Base-by-base conservation (phyloP, 169 alveolate species). In the Theileria sp. region DNA sequence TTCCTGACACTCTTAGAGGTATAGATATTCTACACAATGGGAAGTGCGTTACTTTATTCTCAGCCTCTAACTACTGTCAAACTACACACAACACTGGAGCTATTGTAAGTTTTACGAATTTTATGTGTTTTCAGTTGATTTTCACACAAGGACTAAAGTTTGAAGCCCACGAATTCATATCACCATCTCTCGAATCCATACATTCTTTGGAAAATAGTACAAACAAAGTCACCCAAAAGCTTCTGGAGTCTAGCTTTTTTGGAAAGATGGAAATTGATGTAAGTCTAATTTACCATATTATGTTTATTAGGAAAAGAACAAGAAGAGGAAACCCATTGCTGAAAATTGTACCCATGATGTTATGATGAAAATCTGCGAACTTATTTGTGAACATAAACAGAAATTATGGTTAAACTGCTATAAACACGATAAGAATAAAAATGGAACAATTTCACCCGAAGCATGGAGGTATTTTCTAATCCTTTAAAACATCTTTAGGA, bases 1-100 rank as follows among this genome's bases (percentile, higher is more conserved):
- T 90, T 44, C 97, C 97, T 30, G 87, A 87, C 78, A 94, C 92
- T 34, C 91, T 94, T 71, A 93, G 94, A 78, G 98, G 97, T 54
- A 92, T 94, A 60, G 94, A 93, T 67, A 93, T 93, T 44, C 87
- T 83, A 44, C 97, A 94, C 81, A 93, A 92, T 64, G 98, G 96
- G 50, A 88, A 92, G 60, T 86, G 96, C 60, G 93, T 95, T 58
- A 94, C 98, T 49, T 77, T 95, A 19, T 95, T 95, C 81, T 92
- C 96, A 76, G 97, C 98, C 12, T 93, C 97, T 15, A 95, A 95
- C 88, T 95, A 95, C 85, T 94, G 98, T 65, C 96, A 95, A 19
- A 93, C 95, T 26, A 91, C 95, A 15, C 93, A 93, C 50, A 95
- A 95, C 79, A 89, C 91, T 61, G 98, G 98, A 15, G 98, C 95